Conservation (phyloP, 805 yeast species). For the Limtongia smithiae region DNA sequence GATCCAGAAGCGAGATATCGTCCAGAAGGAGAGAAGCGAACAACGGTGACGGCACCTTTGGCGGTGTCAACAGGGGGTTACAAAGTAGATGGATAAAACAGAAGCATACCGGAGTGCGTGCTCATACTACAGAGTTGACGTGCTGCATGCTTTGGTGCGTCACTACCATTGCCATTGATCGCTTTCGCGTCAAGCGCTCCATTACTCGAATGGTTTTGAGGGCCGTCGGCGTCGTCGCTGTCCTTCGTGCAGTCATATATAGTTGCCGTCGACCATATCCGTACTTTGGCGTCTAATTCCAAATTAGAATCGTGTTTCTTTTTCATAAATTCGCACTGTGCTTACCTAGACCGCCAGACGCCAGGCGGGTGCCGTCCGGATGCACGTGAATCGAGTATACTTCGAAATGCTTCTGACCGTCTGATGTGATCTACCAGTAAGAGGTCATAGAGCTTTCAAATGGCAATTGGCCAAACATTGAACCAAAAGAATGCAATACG, state of each 20-base stretch:
- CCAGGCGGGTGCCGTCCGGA: conserved; percentile 77
- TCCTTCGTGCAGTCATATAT: conserved; percentile 58
- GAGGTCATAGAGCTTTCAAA: neutral
- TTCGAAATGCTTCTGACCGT: conserved; percentile 76
- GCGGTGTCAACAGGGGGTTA: neutral
- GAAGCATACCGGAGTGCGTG: conserved; percentile 73
- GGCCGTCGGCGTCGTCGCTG: conserved; percentile 14
- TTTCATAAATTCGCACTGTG: neutral
- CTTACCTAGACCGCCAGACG: conserved; percentile 73
- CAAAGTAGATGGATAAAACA: neutral
- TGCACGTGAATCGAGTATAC: conserved; percentile 79
- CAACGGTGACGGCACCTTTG: conserved; percentile 74
- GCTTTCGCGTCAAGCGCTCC: neutral
- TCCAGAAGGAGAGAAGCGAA: conserved; percentile 89
- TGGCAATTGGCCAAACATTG: no score
- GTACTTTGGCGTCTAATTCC: conserved; percentile 73
- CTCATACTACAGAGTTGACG: conserved; percentile 83
- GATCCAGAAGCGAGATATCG: conserved; percentile 90
- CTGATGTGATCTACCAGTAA: conserved; percentile 37
- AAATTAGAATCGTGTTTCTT: neutral
- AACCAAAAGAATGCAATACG: neutral
- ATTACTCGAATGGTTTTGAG: neutral
- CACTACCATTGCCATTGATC: no score
- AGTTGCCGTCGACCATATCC: conserved; percentile 87
- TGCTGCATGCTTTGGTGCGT: no score